Conservation (phyloP, 371 early-diverging fungal genomes). For the Blastocladiella emersonii region DNA sequence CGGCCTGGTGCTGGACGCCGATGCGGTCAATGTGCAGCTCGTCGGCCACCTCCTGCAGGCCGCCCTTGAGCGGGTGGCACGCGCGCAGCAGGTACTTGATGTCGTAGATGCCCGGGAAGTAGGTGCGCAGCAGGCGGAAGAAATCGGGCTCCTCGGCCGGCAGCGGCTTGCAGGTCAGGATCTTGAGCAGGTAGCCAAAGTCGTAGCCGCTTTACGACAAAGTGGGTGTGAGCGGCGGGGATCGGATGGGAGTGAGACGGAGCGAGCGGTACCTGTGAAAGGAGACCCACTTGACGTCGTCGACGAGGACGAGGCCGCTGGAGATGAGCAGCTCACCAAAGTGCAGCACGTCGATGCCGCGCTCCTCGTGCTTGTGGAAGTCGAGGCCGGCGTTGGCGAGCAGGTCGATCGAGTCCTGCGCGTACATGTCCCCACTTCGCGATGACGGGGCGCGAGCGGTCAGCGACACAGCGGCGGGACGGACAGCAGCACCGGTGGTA, state of each 20-base stretch:
- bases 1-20: constrained; percentile 99
- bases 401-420: constrained; percentile 97
- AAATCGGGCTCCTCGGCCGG: constrained; percentile 91
- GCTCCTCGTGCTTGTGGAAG: constrained; percentile 91
- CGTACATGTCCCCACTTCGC: constrained; percentile 95
- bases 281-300: constrained; percentile 94
- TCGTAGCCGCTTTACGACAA: constrained; percentile 75
- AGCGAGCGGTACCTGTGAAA: constrained; percentile 74
- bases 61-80: constrained; percentile 92
- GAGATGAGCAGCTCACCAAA: constrained; percentile 97
- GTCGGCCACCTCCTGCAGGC: constrained; percentile 98
- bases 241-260: constrained; percentile 1
- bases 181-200: constrained; percentile 97
- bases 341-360: constrained; percentile 93
- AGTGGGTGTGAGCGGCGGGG: not conserved
- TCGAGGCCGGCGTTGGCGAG: constrained; percentile 95
- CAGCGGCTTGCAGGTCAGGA: constrained; percentile 80
- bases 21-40: constrained; percentile 85
- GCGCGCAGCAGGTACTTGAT: constrained; percentile 97
- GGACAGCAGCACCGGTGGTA: too few species aligned
- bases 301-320: constrained; percentile 88
- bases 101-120: constrained; percentile 98
- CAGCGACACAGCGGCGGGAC: too few species aligned
- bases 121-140: constrained; percentile 79
- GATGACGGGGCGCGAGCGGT: too few species aligned